phyloP scores from a whole-genome alignment of 2,329 filamentous ascomycete species.

The Penicillium capsulatum region DNA sequence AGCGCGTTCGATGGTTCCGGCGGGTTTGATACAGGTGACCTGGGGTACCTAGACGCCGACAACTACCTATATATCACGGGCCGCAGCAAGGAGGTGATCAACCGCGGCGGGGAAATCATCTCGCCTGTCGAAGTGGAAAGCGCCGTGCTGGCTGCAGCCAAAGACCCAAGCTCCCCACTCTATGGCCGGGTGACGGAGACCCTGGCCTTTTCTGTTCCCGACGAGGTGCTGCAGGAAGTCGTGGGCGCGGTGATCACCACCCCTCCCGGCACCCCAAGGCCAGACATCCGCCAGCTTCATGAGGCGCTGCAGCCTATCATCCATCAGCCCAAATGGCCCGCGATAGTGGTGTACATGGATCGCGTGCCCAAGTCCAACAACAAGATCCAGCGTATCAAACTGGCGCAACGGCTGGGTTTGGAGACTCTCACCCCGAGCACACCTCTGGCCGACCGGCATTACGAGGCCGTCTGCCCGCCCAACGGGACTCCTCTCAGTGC shows the following conservation, averaged over 20 bases:
- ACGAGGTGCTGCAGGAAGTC: conserved; percentile 54
- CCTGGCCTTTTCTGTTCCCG: conserved; percentile 52
- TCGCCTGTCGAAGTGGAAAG: conserved; percentile 59
- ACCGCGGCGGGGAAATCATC: conserved; percentile 57
- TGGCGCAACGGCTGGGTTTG: conserved; percentile 48
- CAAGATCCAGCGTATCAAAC: conserved; percentile 54
- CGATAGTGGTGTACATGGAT: conserved; percentile 53
- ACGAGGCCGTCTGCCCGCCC: conserved; percentile 49
- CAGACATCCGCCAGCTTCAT: conserved; percentile 50
- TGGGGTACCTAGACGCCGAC: conserved; percentile 51
- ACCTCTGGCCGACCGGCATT: conserved; percentile 46
- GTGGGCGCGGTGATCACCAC: conserved; percentile 53
- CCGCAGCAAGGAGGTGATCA: conserved; percentile 55
- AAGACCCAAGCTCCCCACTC: conserved; percentile 38
- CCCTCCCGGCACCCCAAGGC: conserved; percentile 40
- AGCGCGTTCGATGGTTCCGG: conserved; percentile 45
- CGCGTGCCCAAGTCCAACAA: conserved; percentile 54
- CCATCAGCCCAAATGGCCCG: conserved; percentile 53
- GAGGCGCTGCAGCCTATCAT: conserved; percentile 46
- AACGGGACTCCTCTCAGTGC: conserved; percentile 44
- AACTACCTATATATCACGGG: conserved; percentile 55
- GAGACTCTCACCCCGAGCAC: conserved; percentile 46
- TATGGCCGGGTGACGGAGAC: conserved; percentile 48
- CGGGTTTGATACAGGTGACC: conserved; percentile 55
- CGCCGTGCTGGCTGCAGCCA: conserved; percentile 49